phyloP scores from a whole-genome alignment of 192 early-diverging fungal genomes.

The Geosiphon pyriformis region DNA sequence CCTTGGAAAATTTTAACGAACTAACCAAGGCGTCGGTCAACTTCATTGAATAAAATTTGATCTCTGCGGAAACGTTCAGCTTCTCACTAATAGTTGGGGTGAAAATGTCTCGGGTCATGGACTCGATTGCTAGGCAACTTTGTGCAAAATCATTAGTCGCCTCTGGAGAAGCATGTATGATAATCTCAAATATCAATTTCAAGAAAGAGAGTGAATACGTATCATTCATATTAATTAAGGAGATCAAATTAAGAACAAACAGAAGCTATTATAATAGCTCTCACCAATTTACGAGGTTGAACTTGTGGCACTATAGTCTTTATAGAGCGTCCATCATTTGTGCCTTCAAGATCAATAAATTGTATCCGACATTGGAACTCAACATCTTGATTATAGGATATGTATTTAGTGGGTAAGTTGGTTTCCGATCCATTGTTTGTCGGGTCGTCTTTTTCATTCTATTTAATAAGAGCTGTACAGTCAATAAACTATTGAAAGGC shows the following conservation, averaged over 20 bases:
- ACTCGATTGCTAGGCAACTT: constrained; percentile 54
- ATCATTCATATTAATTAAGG: constrained; percentile 11
- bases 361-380: constrained; percentile 65
- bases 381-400: constrained; percentile 50
- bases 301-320: constrained; percentile 81
- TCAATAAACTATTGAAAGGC: not conserved
- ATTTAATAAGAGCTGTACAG: not conserved
- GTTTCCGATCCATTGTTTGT: constrained; percentile 48
- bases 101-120: constrained; percentile 81
- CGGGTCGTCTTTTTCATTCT: constrained; percentile 31
- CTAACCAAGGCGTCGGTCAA: constrained; percentile 86
- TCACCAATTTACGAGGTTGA: constrained; percentile 72
- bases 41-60: constrained; percentile 81
- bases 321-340: constrained; percentile 79
- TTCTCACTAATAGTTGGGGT: constrained; percentile 77
- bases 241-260: too few species aligned
- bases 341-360: constrained; percentile 91
- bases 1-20: constrained; percentile 66
- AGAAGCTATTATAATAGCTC: constrained; percentile 3
- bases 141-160: constrained; percentile 62
- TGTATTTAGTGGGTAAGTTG: constrained; percentile 75
- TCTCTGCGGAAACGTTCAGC: constrained; percentile 83
- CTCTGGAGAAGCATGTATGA: constrained; percentile 79
- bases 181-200: constrained; percentile 39
- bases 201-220: not conserved